Conservation (phyloP, 495 filamentous ascomycete species). For the Patellaria atrata region DNA sequence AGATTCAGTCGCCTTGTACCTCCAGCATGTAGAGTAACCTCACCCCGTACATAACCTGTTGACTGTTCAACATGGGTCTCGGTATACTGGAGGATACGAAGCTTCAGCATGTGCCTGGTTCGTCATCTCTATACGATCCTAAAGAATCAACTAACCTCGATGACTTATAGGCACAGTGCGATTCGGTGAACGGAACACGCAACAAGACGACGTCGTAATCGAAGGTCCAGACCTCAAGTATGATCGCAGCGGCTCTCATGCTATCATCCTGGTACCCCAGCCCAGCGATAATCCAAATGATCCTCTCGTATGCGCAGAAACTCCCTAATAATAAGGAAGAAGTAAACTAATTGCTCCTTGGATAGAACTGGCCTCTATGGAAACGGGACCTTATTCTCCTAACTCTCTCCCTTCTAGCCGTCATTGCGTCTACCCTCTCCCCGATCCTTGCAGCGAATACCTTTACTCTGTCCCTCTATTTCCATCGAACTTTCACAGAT, state of each 20-base stretch:
- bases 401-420: conserved; percentile 61
- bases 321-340: not conserved
- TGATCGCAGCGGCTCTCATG: conserved; percentile 17
- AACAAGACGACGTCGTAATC: conserved; percentile 7
- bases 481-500: conserved; percentile 45
- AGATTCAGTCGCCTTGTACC: no score
- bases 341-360: conserved; percentile 17
- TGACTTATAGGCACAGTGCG: no score
- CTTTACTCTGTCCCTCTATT: conserved; percentile 48
- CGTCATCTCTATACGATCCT: no score
- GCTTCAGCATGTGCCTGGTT: conserved; percentile 61
- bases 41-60: no score
- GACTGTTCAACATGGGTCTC: conserved; percentile 49
- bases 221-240: conserved; percentile 23
- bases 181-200: conserved; percentile 6
- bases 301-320: conserved; percentile 35
- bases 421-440: conserved; percentile 65
- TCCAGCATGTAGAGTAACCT: no score
- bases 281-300: conserved; percentile 28
- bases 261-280: conserved; percentile 30
- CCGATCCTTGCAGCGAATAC: conserved; percentile 84
- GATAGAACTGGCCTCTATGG: conserved; percentile 85
- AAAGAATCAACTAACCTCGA: no score
- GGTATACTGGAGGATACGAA: conserved; percentile 57
- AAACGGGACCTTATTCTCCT: conserved; percentile 67